A percentile compares a stretch with the other conserved stretches of the same genome.
phyloP scores from a whole-genome alignment of 2,329 filamentous ascomycete species.

The Ophiosphaerella herpotricha region DNA sequence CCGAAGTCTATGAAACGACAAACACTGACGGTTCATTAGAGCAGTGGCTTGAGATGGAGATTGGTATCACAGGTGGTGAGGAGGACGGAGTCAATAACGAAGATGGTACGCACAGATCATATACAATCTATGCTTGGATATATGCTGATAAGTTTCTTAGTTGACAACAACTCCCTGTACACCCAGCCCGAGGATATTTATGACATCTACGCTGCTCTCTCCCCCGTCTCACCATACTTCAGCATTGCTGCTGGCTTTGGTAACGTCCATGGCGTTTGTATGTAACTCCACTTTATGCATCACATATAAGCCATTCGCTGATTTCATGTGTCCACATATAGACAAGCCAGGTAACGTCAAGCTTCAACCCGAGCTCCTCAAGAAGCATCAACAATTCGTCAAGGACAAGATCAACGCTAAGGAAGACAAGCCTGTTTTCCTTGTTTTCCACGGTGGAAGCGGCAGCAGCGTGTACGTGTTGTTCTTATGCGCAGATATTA shows the following conservation, averaged over 20 bases:
- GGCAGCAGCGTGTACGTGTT: slow-evolving; percentile 70
- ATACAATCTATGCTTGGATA: no score
- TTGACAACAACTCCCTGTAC: slow-evolving; percentile 96
- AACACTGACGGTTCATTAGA: background rate
- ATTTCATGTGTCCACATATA: slow-evolving; percentile 11
- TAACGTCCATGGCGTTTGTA: slow-evolving; percentile 88
- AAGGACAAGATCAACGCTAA: slow-evolving; percentile 74
- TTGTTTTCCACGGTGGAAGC: slow-evolving; percentile 98
- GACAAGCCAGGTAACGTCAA: slow-evolving; percentile 98
- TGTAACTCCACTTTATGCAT: background rate
- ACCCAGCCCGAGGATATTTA: slow-evolving; percentile 64
- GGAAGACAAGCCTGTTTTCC: slow-evolving; percentile 92
- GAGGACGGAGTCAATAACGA: slow-evolving; percentile 99
- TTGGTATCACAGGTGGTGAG: slow-evolving; percentile 84
- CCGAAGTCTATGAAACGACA: background rate
- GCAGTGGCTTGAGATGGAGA: slow-evolving; percentile 94
- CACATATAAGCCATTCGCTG: background rate
- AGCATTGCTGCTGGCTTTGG: slow-evolving; percentile 83
- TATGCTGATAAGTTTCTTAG: slow-evolving; percentile 39
- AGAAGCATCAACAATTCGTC: slow-evolving; percentile 94
- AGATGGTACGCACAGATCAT: slow-evolving; percentile 48
- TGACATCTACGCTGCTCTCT: slow-evolving; percentile 64
- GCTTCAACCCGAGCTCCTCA: slow-evolving; percentile 92
- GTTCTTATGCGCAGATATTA: no score
- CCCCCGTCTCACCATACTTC: slow-evolving; percentile 88